phyloP scores from a whole-genome alignment of 2,329 filamentous ascomycete genomes.

The Pseudogymnoascus sp. region DNA sequence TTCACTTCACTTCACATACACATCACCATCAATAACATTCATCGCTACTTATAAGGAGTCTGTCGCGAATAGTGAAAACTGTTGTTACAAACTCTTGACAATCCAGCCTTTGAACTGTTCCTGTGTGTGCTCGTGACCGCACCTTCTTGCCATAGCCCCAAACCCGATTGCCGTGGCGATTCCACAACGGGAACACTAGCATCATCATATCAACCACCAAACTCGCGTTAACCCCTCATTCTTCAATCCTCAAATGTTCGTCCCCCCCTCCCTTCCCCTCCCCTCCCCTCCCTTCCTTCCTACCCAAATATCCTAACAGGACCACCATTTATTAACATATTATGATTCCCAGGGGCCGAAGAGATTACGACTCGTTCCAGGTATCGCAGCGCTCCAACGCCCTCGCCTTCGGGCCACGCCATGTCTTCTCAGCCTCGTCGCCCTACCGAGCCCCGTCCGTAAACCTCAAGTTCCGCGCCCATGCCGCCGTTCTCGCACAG shows the following conservation, averaged over 20 bases:
- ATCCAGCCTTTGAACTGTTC: neutral
- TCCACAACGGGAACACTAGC: conserved; percentile 3
- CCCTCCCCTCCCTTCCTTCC: neutral
- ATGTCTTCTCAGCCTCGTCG: conserved; percentile 12
- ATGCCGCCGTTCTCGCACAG: conserved; percentile 11
- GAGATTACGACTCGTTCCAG: conserved; percentile 13
- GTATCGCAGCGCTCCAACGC: conserved; percentile 17
- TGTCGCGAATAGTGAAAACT: neutral
- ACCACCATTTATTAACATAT: neutral
- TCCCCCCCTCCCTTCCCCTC: neutral
- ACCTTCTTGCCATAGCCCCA: neutral
- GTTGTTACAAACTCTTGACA: neutral
- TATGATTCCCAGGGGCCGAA: conserved; percentile 9
- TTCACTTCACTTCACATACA: neutral
- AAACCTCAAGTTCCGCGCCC: conserved; percentile 6
- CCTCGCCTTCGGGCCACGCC: conserved; percentile 15
- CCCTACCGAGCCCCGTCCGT: conserved; percentile 6
- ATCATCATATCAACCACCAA: neutral
- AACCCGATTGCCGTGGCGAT: neutral
- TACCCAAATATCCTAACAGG: neutral
- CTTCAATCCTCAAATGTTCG: neutral
- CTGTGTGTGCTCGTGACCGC: conserved; percentile 1
- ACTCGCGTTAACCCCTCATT: neutral
- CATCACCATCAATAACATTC: neutral
- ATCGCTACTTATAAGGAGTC: neutral